phyloP scores from a whole-genome alignment of 2,329 filamentous ascomycete species.

The Trichoderma atrobrunneum region DNA sequence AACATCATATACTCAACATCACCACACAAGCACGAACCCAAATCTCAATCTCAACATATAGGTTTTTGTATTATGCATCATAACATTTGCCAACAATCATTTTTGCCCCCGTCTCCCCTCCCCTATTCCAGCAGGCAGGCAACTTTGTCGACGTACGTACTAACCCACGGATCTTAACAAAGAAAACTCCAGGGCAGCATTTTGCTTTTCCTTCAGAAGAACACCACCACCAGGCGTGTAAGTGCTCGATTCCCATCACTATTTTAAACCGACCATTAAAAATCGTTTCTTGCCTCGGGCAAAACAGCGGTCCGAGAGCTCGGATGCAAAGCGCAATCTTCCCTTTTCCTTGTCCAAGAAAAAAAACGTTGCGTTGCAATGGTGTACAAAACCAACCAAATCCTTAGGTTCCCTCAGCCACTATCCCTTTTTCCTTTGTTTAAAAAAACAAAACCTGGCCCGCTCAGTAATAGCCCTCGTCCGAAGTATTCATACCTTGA shows the following conservation, averaged over 20 bases:
- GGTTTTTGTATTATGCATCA: conserved; percentile 11
- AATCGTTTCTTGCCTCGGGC: background rate
- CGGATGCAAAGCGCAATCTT: background rate
- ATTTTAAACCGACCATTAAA: background rate
- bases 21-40: background rate
- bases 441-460: background rate
- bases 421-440: background rate
- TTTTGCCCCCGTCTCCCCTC: background rate
- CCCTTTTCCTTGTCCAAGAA: conserved; percentile 9
- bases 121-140: background rate
- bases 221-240: background rate
- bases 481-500: conserved; percentile 5
- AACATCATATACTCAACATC: background rate
- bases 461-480: conserved; percentile 3
- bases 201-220: background rate
- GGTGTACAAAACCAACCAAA: conserved; percentile 18
- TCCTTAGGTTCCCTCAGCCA: background rate
- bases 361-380: conserved; percentile 8
- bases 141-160: background rate
- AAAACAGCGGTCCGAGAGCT: background rate
- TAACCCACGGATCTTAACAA: background rate
- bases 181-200: conserved; percentile 1
- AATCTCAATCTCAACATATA: background rate
- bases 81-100: background rate
- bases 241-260: background rate